Base-by-base conservation (phyloP, 805 yeast genomes). In the Helenozyma baotianmanensis region DNA sequence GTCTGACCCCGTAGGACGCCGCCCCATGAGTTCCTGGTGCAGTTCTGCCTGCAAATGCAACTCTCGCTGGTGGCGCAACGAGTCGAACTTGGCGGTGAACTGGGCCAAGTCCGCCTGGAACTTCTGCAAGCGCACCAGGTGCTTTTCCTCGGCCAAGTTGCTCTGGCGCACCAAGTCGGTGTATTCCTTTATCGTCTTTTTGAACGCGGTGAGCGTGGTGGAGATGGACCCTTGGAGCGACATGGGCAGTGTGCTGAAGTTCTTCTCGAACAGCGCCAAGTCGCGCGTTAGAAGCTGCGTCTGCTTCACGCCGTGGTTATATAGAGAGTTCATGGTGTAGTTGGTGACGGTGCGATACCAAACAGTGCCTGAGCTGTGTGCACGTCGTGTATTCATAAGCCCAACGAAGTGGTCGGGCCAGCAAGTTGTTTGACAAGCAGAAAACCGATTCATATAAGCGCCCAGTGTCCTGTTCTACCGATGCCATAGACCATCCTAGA, bases 301-400 rank as follows among this genome's bases (percentile, higher is more conserved):
- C 58, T 89, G 96, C 57, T 86, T 87, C 34, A 83, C 70, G 7
- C 95, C 96, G 57, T 86, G 95, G 61, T 86, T 90, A 62, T 82
- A 87, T 32, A 89, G 68, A 17, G 95, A 80, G 61, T 88, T 89
- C 97, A 35, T 40, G 21, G 3, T 15, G 22, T 12, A 9, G 19
- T 17, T 11, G 19, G 19, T 6, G 19, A 17, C 5, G 19, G 19
- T 17, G 19, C 19, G 8, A 8, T 17, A 17, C 19, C 7, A 5
- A 8, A 17, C 19, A 8, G 23, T 14, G 8, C n/a, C 7, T 25
- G 18, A 11, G 11, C 14, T 25, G 11, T 25, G 4, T 14, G 6
- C 18, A 15, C 13, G 9, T 25, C 13, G 16, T n/a, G n/a, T n/a
- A n/a, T n/a, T n/a, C n/a, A n/a, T n/a, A n/a, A n/a, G n/a, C n/a